Conservation (phyloP, 192 early-diverging fungal species). For the Podila minutissima region DNA sequence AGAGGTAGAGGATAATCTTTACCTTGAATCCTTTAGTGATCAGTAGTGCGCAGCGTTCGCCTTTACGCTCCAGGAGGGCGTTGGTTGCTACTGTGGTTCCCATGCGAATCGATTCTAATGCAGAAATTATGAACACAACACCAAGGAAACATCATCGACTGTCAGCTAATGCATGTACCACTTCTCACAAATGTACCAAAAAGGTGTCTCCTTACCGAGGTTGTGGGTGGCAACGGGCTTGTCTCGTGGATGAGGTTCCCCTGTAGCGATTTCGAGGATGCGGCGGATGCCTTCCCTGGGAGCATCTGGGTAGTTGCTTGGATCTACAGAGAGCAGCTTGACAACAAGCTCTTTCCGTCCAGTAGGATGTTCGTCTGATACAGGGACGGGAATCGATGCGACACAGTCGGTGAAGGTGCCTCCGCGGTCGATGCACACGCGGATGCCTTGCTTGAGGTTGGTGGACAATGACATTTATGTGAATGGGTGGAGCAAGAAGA, state of each 20-base stretch:
- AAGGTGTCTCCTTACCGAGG: conserved; percentile 56
- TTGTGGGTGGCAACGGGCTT: conserved; percentile 75
- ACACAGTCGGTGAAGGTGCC: conserved; percentile 98
- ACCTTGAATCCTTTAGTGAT: conserved; percentile 95
- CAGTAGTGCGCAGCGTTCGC: conserved; percentile 87
- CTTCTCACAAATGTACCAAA: too few relatives aligned
- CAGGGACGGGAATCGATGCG: conserved; percentile 70
- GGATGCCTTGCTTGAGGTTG: conserved; percentile 32
- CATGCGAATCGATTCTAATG: conserved; percentile 83
- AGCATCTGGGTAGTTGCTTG: conserved; percentile 89
- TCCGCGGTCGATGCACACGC: conserved; percentile 90
- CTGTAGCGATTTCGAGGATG: conserved; percentile 84
- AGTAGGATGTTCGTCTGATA: conserved; percentile 52
- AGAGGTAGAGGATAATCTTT: too few relatives aligned
- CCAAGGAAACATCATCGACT: too few relatives aligned
- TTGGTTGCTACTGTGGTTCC: conserved; percentile 99
- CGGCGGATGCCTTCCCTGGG: conserved; percentile 94
- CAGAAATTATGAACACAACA: too few relatives aligned
- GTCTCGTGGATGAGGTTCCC: conserved; percentile 71
- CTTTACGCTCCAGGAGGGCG: conserved; percentile 86
- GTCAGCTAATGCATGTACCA: too few relatives aligned
- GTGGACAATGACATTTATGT: neutral
- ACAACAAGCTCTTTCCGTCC: conserved; percentile 77
- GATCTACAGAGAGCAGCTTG: conserved; percentile 94
- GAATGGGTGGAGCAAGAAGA: neutral